A percentile compares a stretch with the other conserved stretches of the same genome.
phyloP scores from a whole-genome alignment of 768 basidiomycete species.

The Termitomyces sp. region DNA sequence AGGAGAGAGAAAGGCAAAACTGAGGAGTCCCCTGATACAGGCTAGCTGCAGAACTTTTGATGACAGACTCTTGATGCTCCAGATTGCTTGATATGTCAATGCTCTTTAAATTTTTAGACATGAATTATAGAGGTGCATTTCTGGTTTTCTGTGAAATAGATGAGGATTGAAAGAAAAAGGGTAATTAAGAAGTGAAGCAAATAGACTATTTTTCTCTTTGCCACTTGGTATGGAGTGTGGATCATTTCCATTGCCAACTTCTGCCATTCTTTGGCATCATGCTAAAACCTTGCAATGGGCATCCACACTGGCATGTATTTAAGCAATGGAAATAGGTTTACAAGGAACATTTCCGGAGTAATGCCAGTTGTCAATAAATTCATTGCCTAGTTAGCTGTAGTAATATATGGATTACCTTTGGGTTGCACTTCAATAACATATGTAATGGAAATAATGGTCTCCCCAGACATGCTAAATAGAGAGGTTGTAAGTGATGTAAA shows the following conservation, averaged over 20 bases:
- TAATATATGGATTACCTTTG: conserved; percentile 29
- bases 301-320: conserved; percentile 24
- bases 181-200: conserved; percentile 1
- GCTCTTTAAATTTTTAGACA: neutral
- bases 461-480: conserved; percentile 13
- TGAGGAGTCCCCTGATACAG: too few relatives aligned
- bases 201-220: neutral
- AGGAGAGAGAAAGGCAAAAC: too few relatives aligned
- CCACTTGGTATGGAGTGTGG: neutral
- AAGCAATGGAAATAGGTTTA: conserved; percentile 24
- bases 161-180: neutral
- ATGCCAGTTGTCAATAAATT: conserved; percentile 20
- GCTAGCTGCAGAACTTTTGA: neutral
- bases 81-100: neutral
- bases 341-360: conserved; percentile 23
- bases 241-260: neutral
- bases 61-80: neutral
- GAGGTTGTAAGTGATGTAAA: too few relatives aligned
- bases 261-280: neutral
- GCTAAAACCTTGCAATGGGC: neutral
- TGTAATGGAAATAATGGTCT: conserved; percentile 23
- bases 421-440: conserved; percentile 28
- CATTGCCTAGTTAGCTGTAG: conserved; percentile 23
- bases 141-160: neutral
- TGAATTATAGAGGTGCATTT: neutral